Base-by-base conservation (phyloP, 2,329 filamentous ascomycete species). In the Aspergillus eucalypticola region DNA sequence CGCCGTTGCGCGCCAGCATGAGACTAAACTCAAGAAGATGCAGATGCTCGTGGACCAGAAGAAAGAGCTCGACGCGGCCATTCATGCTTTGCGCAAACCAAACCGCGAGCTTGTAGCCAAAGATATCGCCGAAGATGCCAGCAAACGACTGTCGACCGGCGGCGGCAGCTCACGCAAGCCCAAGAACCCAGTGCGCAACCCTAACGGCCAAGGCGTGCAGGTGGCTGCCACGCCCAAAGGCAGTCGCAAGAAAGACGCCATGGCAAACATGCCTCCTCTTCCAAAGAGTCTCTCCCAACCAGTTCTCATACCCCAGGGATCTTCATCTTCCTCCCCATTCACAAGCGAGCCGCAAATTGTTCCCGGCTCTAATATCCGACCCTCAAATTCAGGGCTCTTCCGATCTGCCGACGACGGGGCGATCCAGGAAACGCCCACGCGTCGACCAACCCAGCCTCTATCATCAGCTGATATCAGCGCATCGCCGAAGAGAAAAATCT, bases 201-300 rank as follows among this genome's bases (percentile, higher is more conserved):
- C 75, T 2, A 65, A 73, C 8, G 75, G 73, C 10, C 75, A 79
- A 63, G 74, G 77, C 7, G 77, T 82, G 21, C 81, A 82, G 66
- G 80, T 82, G 57, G 80, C 79, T 68, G 80, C 79, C 17, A 83
- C 81, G 4, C 81, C 81, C 4, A 77, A 73, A 56, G 72, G 72
- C 8, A 70, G 71, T 52, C 72, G 76, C 29, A 74, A 71, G 66
- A 75, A 67, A 58, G 71, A 78, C 49, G 61, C 64, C 3, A 60
- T 63, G 15, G 58, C 62, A 8, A 70, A 69, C 5, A 56, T 75
- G 42, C 70, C 71, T 1, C 65, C 71, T 32, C 46, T 73, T 13
- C 68, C 71, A 46, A 67, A 63, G 41, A 69, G 61, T 44, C 56
- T 71, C 5, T 61, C 66, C 13, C 69, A 69, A 8, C 75, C 73